Conservation (phyloP, 139 green algal genomes). For the Microglena sp. region DNA sequence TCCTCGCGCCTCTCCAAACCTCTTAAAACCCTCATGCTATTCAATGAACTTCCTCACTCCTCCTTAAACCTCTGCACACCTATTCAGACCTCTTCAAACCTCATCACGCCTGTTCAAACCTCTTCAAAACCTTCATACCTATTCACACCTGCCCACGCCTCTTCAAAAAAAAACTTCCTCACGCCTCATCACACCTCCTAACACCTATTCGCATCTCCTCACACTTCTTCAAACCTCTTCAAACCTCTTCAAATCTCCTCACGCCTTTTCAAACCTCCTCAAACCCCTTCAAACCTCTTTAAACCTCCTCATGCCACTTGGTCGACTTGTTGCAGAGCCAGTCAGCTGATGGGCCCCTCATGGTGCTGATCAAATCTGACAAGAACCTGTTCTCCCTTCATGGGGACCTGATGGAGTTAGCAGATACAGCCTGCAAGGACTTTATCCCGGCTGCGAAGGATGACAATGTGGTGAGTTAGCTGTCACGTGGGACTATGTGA, state of each 20-base stretch:
- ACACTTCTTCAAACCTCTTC: neutral
- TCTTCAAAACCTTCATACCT: too few relatives aligned
- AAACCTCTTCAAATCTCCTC: too few relatives aligned
- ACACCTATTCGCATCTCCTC: too few relatives aligned
- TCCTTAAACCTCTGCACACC: too few relatives aligned
- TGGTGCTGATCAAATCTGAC: conserved; percentile 38
- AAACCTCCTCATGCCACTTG: neutral
- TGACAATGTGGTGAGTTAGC: conserved; percentile 43
- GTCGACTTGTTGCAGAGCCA: conserved; percentile 28
- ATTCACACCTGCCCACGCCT: neutral
- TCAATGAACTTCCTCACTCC: neutral
- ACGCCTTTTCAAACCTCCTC: neutral
- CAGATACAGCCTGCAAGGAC: conserved; percentile 41
- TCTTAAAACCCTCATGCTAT: too few relatives aligned
- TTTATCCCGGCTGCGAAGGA: conserved; percentile 50
- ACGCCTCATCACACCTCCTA: neutral
- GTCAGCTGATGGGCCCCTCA: conserved; percentile 12
- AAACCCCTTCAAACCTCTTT: too few relatives aligned
- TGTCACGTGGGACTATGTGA: too few relatives aligned
- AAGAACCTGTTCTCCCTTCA: conserved; percentile 42
- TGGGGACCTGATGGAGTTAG: conserved; percentile 44
- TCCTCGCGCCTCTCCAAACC: neutral
- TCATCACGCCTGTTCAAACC: neutral
- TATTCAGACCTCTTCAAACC: too few relatives aligned
- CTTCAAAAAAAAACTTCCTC: neutral